phyloP scores from a whole-genome alignment of 768 basidiomycete species.

The Suillus bovinus region DNA sequence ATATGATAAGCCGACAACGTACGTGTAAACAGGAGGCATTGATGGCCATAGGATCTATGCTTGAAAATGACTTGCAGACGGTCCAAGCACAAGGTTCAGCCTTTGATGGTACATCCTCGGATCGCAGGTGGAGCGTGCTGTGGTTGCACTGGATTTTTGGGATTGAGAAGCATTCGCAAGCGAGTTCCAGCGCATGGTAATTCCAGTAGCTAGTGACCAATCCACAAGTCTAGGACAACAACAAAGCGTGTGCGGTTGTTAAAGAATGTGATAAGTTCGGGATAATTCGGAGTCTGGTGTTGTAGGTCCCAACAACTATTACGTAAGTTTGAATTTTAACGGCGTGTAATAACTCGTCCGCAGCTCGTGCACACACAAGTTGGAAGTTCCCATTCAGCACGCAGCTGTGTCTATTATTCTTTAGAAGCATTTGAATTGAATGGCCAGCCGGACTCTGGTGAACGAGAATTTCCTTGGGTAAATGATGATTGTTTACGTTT shows the following conservation, averaged over 20 bases:
- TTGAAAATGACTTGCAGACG: conserved; percentile 1
- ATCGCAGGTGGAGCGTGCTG: background rate
- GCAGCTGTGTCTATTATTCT: background rate
- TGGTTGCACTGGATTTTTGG: background rate
- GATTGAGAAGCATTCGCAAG: background rate
- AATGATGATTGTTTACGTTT: background rate
- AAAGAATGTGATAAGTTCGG: background rate
- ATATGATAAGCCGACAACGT: background rate
- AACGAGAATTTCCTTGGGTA: no score
- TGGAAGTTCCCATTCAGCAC: background rate
- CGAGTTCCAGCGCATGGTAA: background rate
- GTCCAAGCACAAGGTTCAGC: conserved; percentile 17
- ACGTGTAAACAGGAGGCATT: background rate
- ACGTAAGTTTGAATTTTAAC: background rate
- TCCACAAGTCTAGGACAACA: background rate
- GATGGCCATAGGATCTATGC: conserved; percentile 1
- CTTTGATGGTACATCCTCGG: background rate
- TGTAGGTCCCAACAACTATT: conserved; percentile 1
- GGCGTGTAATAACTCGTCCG: background rate
- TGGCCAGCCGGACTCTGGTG: no score
- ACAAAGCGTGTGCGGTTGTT: background rate
- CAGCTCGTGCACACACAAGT: background rate
- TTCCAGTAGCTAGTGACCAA: background rate
- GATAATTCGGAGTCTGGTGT: conserved; percentile 3
- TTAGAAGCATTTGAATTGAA: background rate